Percentiles rank a stretch among this genome's conserved stretches.
Conservation (phyloP, 1,139 yeast species). For the Nadsonia starkeyi-henricii region DNA sequence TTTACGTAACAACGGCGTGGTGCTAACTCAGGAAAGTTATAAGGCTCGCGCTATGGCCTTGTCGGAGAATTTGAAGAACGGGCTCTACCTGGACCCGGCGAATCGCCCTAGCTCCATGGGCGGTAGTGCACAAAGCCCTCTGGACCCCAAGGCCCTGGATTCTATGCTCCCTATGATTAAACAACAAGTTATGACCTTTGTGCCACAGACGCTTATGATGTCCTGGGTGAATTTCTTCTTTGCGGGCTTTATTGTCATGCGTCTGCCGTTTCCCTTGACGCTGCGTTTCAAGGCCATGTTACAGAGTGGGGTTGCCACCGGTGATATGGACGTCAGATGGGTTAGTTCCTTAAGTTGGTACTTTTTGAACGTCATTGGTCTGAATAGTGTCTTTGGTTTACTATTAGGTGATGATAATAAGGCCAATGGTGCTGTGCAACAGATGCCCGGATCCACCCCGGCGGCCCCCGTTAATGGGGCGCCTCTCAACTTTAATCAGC, state of each 20-base stretch:
- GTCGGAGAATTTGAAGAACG: slow-evolving; percentile 35
- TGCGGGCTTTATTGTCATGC: slow-evolving; percentile 80
- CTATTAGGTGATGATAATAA: slow-evolving; percentile 43
- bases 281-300: slow-evolving; percentile 82
- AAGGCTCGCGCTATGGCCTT: slow-evolving; percentile 33
- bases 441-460: slow-evolving; percentile 9
- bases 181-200: slow-evolving; percentile 65
- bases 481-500: slow-evolving; percentile 28
- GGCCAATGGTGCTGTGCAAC: slow-evolving; percentile 22
- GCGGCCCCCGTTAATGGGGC: slow-evolving; percentile 8
- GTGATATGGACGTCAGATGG: slow-evolving; percentile 79
- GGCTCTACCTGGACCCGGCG: slow-evolving; percentile 35
- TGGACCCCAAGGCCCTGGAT: slow-evolving; percentile 61
- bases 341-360: slow-evolving; percentile 98
- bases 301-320: slow-evolving; percentile 75
- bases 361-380: slow-evolving; percentile 75
- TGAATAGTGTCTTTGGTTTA: slow-evolving; percentile 66
- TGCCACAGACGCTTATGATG: slow-evolving; percentile 90
- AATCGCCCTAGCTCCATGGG: slow-evolving; percentile 27
- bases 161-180: slow-evolving; percentile 70
- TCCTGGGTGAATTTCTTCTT: slow-evolving; percentile 93
- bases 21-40: slow-evolving; percentile 36
- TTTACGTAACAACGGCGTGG: slow-evolving; percentile 36
- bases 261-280: slow-evolving; percentile 72
- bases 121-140: slow-evolving; percentile 42